Evolutionary conservation across 1,139 yeast species (phyloP).

Genomic region (Magnusiomyces clavatus): DNA sequence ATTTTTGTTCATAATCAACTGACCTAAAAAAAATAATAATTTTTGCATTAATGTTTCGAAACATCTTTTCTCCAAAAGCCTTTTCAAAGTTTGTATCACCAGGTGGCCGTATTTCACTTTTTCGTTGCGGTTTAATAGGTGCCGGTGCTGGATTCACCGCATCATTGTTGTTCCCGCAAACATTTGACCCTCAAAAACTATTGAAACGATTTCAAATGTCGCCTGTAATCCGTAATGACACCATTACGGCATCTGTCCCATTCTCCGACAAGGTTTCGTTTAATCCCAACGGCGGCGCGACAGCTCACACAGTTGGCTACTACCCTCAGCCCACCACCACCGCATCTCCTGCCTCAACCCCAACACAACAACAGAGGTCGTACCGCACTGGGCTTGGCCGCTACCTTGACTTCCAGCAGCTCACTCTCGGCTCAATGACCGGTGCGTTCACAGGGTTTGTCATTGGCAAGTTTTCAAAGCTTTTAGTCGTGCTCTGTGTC

Average conservation of each 20-base stretch:
- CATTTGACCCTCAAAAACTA: neutral
- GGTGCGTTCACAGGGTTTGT: slow-evolving; percentile 58
- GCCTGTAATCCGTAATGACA: neutral
- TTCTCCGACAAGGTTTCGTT: neutral
- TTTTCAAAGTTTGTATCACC: neutral
- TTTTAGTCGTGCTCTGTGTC: slow-evolving; percentile 47
- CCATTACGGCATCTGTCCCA: neutral
- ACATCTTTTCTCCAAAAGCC: neutral
- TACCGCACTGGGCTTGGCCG: slow-evolving; percentile 4
- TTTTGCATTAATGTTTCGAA: neutral
- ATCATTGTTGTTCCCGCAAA: neutral
- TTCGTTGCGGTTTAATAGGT: neutral
- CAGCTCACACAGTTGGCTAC: neutral
- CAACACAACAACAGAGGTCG: neutral
- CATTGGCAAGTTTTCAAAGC: slow-evolving; percentile 56
- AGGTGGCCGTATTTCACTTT: neutral
- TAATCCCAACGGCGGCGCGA: too few species aligned
- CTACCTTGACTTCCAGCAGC: slow-evolving; percentile 50
- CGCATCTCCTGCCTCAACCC: neutral
- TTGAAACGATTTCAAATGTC: neutral
- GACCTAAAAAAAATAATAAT: neutral
- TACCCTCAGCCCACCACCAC: neutral
- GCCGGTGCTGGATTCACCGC: neutral
- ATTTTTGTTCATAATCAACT: too few species aligned
- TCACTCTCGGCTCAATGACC: slow-evolving; percentile 59